Percentiles rank a stretch among this genome's conserved stretches.
phyloP scores from a whole-genome alignment of 805 yeast species.

The Candida xiaguanensis region DNA sequence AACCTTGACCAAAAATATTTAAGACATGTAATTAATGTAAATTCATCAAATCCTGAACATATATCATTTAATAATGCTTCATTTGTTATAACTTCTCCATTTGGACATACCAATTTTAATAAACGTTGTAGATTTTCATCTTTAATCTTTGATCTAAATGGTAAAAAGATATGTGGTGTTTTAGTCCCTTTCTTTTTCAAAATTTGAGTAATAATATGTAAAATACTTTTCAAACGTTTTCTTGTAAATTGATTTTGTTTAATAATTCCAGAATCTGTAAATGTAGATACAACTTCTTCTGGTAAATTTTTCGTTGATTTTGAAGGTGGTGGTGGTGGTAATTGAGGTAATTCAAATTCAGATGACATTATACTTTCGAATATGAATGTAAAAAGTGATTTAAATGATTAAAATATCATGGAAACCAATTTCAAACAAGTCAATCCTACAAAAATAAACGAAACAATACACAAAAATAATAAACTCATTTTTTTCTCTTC shows the following conservation, averaged over 20 bases:
- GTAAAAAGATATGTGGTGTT: constrained; percentile 70
- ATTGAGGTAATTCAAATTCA: constrained; percentile 8
- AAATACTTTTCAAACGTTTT: constrained; percentile 60
- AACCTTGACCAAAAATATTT: constrained; percentile 86
- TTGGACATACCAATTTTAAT: constrained; percentile 55
- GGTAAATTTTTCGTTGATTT: not conserved
- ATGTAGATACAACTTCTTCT: constrained; percentile 2
- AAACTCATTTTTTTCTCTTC: no score
- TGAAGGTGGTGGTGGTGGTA: constrained; percentile 8
- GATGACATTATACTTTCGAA: not conserved
- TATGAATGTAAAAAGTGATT: not conserved
- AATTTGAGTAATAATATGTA: constrained; percentile 70
- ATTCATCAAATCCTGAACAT: constrained; percentile 53
- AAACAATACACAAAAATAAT: not conserved
- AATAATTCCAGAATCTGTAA: constrained; percentile 11
- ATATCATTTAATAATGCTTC: constrained; percentile 38
- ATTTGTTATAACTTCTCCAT: constrained; percentile 45
- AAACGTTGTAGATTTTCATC: constrained; percentile 58
- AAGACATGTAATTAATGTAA: constrained; percentile 66
- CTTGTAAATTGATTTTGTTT: constrained; percentile 47
- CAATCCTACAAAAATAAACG: not conserved
- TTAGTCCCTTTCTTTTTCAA: constrained; percentile 66
- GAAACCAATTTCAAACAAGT: not conserved
- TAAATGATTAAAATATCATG: not conserved
- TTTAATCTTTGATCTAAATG: constrained; percentile 68